Evolutionary conservation across 805 yeast genomes (phyloP).

Genomic region (Metschnikowia chrysomelidarum): DNA sequence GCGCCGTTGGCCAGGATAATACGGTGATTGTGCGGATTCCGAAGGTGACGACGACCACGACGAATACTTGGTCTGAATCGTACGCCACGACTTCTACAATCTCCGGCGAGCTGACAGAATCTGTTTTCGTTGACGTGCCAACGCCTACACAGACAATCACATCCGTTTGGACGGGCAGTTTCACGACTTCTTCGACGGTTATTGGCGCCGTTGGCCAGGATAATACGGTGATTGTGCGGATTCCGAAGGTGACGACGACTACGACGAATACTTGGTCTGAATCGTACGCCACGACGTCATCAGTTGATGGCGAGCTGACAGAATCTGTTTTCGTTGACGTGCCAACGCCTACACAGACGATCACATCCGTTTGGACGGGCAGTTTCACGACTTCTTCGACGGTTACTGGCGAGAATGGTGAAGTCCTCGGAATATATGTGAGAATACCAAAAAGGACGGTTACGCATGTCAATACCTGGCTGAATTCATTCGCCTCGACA

Average conservation of each 20-base stretch:
- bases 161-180: conserved; percentile 4
- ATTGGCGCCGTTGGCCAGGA: conserved; percentile 9
- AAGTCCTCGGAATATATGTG: conserved; percentile 13
- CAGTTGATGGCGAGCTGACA: conserved; percentile 11
- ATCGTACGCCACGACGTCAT: conserved; percentile 1
- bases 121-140: conserved; percentile 19
- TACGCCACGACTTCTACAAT: conserved; percentile 1
- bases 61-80: not conserved
- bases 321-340: conserved; percentile 20
- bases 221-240: conserved; percentile 18
- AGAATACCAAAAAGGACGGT: conserved; percentile 13
- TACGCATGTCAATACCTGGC: conserved; percentile 14
- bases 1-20: conserved; percentile 15
- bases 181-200: conserved; percentile 10
- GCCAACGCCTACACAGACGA: conserved; percentile 9
- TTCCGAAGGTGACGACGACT: conserved; percentile 8
- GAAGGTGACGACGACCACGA: not conserved
- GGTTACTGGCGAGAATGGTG: conserved; percentile 9
- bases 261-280: conserved; percentile 11
- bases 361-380: conserved; percentile 13
- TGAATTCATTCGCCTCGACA: conserved; percentile 7
- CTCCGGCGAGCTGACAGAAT: conserved; percentile 16
- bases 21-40: conserved; percentile 18
- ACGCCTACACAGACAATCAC: conserved; percentile 13
- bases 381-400: conserved; percentile 3